Evolutionary conservation across 148 eudicot species (phyloP), one percentile per base, ranked within the genome.

Genomic region (Rhododendron ovatum): DNA sequence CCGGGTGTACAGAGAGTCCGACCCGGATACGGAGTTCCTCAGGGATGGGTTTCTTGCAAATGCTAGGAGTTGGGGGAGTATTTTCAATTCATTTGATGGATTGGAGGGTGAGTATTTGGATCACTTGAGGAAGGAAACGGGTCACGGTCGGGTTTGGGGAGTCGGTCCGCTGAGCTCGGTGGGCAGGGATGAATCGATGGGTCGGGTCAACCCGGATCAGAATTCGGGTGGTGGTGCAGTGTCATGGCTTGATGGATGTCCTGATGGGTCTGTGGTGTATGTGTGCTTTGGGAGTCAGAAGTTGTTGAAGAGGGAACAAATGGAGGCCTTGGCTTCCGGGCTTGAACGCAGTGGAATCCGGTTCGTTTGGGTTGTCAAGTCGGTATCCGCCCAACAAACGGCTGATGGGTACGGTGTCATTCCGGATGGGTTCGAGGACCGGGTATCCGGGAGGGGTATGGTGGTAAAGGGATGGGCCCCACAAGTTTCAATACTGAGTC

Each of bases 231-330:
- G 51, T 45, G 74, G 55, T 17, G 87, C 91, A 37, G 53, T 90
- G 7, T 48, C 81, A 24, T 93, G 96, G 96, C 93, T 93, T 39
- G 93, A 95, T 84, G 57, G 41, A 47, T 91, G 92, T 5, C 89
- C 88, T 35, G 89, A 92, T 87, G 90, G 75, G 51, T 89, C 92
- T 45, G 95, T 95, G 50, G 13, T 95, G 76, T 92, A 90, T 75
- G 94, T 93, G 67, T 92, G 94, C 84, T 92, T 93, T 89, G 96
- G 98, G 63, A 95, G 95, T 80, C 96, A 95, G 37, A 91, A 89
- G 39, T 30, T 87, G 79, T 85, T 93, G 41, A 90, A 80, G 26
- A 84, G 79, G 77, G 89, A 89, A 65, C 95, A 93, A 88, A 89
- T 90, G 88, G 92, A 91, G 79, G 93, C 93, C 47, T 50, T 95